These are phyloP conservation scores for Tubosaeta sp. DNA, from an alignment of 768 basidiomycete species.

Conservation along the genomic window DNA sequence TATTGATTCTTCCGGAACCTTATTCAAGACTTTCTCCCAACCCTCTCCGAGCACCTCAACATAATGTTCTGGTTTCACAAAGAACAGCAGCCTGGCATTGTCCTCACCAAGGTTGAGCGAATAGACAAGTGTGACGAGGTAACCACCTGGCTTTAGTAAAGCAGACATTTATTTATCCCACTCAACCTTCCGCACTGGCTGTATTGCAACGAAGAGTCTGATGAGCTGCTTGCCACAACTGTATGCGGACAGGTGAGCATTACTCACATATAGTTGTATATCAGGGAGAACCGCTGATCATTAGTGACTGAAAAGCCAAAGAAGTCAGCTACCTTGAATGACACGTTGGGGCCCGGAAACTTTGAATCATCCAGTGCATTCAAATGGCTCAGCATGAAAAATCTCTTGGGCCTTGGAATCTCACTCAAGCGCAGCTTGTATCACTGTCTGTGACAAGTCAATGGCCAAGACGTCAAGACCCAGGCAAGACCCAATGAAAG, in stretches of 20 bases:
- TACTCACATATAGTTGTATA: slow-evolving; percentile 16
- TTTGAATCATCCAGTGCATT: not conserved
- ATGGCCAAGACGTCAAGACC: slow-evolving; percentile 16
- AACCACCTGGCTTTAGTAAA: slow-evolving; percentile 57
- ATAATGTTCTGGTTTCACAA: slow-evolving; percentile 54
- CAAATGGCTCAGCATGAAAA: slow-evolving; percentile 3
- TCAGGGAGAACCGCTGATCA: slow-evolving; percentile 10
- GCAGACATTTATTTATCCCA: slow-evolving; percentile 58
- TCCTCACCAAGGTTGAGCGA: slow-evolving; percentile 47
- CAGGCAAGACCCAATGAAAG: slow-evolving; percentile 12
- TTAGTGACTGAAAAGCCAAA: slow-evolving; percentile 15
- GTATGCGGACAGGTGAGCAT: not conserved
- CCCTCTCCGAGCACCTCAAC: slow-evolving; percentile 42
- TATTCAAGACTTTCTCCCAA: slow-evolving; percentile 54
- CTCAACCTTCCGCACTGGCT: slow-evolving; percentile 44
- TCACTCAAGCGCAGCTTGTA: slow-evolving; percentile 15
- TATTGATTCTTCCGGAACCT: slow-evolving; percentile 44
- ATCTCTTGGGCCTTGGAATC: too few species aligned
- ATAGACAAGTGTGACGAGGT: slow-evolving; percentile 55
- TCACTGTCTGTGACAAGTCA: slow-evolving; percentile 13
- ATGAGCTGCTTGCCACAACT: not conserved
- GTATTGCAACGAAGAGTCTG: slow-evolving; percentile 64
- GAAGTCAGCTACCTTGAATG: slow-evolving; percentile 19
- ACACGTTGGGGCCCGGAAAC: not conserved
- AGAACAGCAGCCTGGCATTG: slow-evolving; percentile 59